Evolutionary conservation across 331 rosid species (phyloP), one percentile per base, ranked within the genome.

Genomic region (Prunus yedoensis): DNA sequence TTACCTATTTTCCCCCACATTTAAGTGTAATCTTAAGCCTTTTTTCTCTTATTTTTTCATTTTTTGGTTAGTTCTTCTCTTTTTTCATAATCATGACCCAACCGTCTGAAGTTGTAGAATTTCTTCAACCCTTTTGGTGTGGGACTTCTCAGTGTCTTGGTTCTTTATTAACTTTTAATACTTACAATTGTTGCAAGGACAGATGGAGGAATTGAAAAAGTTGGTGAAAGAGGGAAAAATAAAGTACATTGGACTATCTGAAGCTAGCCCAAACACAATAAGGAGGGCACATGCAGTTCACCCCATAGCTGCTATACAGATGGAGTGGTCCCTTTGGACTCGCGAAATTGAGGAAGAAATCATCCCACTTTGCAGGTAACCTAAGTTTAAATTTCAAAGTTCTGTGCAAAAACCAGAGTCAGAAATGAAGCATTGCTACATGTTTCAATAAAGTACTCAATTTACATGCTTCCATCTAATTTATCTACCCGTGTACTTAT

Each of bases 321-420:
- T 85, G 85, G 88, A 88, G 68, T 88, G 87, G 89, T 85, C 89
- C 13, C 51, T 88, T 5, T 85, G 89, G 91, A 79, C 79, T 23
- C 81, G 78, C 21, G 85, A 79, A 30, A 82, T 84, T 13, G 85
- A 82, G 47, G 78, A 83, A 4, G 84, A 81, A 76, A 83, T 83
- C 15, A 43, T 86, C 38, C 90, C 82, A 6, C 82, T 86, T 8
- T 83, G 87, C 80, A 81, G 81, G 84, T 82, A 65, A 54, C 28
- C 52, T 61, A 30, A 13, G 17, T 47, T 71, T 46, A 43, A 13
- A 25, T 25, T 12, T 59, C 8, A 59, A 59, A 59, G 8, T 59
- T 6, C 17, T 25, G 3, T 12, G 35, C 64, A 59, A 7, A 73
- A 63, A 70, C 23, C 10, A 66, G 8, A 35, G 8, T 35, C 41